These are phyloP conservation scores for Corchorus olitorius DNA, from an alignment of 345 rosid genomes.

Conservation along the genomic window DNA sequence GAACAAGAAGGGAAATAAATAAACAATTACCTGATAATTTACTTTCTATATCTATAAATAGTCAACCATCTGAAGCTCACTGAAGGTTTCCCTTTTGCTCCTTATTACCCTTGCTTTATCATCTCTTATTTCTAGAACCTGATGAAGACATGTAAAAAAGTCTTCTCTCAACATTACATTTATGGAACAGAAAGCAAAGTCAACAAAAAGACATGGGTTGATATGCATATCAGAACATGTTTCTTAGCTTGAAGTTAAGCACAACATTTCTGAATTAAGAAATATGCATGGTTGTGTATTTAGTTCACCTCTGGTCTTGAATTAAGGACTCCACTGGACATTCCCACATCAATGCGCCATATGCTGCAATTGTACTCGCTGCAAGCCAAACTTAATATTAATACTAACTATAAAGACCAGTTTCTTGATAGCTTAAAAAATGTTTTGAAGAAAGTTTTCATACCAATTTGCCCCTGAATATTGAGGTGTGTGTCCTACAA, in stretches of 20 bases:
- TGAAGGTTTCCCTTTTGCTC: slow-evolving; percentile 46
- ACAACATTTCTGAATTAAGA: not conserved
- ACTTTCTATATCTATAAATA: slow-evolving; percentile 36
- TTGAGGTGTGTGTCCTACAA: slow-evolving; percentile 98
- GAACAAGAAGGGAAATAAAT: not conserved
- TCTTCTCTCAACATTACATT: not conserved
- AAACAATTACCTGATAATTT: slow-evolving; percentile 30
- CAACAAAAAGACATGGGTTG: too few relatives aligned
- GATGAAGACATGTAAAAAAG: slow-evolving; percentile 14
- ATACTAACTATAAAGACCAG: not conserved
- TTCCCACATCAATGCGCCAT: slow-evolving; percentile 95
- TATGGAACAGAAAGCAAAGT: not conserved
- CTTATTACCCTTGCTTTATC: slow-evolving; percentile 68
- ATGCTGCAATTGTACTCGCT: slow-evolving; percentile 81
- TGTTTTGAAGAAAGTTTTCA: not conserved
- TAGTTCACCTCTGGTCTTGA: slow-evolving; percentile 90
- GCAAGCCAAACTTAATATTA: slow-evolving; percentile 17
- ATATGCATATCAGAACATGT: not conserved
- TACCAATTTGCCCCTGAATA: slow-evolving; percentile 83
- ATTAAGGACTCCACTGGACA: slow-evolving; percentile 91
- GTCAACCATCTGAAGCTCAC: slow-evolving; percentile 58
- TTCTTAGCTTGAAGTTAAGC: not conserved
- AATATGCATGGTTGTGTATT: not conserved
- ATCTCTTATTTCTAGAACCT: slow-evolving; percentile 84
- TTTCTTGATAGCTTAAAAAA: too few relatives aligned